Conservation (phyloP, 352 stramenopile species). For the Pythium vanterpoolii region DNA sequence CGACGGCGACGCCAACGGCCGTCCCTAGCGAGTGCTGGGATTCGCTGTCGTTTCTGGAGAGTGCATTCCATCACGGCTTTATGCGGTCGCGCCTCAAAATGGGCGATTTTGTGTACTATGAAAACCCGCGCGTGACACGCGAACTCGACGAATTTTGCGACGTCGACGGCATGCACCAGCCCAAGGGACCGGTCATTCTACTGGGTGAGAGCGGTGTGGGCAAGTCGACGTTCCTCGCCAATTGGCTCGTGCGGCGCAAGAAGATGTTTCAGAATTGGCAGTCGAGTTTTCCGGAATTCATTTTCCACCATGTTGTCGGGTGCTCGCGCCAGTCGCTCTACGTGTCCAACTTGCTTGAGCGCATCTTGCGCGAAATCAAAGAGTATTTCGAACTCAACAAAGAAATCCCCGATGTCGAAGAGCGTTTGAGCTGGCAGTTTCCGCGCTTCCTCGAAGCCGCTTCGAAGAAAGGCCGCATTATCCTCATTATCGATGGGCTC, state of each 20-base stretch:
- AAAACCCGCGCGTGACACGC: conserved; percentile 55
- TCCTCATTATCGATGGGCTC: conserved; percentile 90
- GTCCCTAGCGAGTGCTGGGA: conserved; percentile 59
- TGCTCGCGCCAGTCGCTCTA: conserved; percentile 85
- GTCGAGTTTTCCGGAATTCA: conserved; percentile 78
- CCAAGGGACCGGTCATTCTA: conserved; percentile 70
- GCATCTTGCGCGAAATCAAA: conserved; percentile 87
- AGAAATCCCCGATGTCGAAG: conserved; percentile 77
- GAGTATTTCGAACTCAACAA: conserved; percentile 90
- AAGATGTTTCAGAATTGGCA: conserved; percentile 87
- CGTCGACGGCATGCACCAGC: conserved; percentile 81
- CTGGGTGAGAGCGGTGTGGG: conserved; percentile 69
- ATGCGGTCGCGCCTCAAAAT: conserved; percentile 67
- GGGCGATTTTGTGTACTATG: conserved; percentile 72
- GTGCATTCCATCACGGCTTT: conserved; percentile 77
- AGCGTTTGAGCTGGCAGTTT: conserved; percentile 89
- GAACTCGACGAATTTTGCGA: conserved; percentile 84
- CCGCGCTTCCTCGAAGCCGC: conserved; percentile 88
- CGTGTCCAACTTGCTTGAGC: conserved; percentile 83
- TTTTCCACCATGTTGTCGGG: conserved; percentile 90
- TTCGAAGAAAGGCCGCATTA: conserved; percentile 85
- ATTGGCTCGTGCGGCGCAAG: conserved; percentile 79
- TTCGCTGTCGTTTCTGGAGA: conserved; percentile 79
- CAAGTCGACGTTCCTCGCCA: conserved; percentile 76
- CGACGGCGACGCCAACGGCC: neutral